Evolutionary conservation across 2,329 filamentous ascomycete genomes (phyloP).

Genomic region (Colletotrichum chlorophyti): DNA sequence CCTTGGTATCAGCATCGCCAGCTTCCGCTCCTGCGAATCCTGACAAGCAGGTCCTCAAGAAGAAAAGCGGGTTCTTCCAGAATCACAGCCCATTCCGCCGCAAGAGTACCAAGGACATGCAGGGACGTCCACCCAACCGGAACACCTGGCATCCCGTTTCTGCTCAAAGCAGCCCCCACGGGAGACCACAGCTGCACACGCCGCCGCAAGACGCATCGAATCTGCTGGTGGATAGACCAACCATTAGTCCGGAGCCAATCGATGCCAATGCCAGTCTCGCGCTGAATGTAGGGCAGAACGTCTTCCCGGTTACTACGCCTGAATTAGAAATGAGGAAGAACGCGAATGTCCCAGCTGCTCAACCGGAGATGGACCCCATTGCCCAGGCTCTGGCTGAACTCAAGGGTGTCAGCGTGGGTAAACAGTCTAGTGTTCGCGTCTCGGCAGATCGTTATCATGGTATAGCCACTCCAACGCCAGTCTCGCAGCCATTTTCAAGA

Average conservation of each 20-base stretch:
- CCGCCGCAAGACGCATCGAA: constrained; percentile 44
- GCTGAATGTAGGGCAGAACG: constrained; percentile 93
- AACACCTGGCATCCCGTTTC: constrained; percentile 65
- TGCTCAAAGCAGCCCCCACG: constrained; percentile 37
- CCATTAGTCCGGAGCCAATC: constrained; percentile 78
- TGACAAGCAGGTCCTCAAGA: constrained; percentile 72
- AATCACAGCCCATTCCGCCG: constrained; percentile 91
- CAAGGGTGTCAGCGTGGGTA: constrained; percentile 78
- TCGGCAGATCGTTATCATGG: constrained; percentile 97
- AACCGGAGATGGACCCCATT: constrained; percentile 83
- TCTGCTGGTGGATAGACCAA: constrained; percentile 49
- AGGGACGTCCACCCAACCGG: constrained; percentile 50
- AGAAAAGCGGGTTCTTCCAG: constrained; percentile 88
- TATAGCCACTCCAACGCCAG: constrained; percentile 81
- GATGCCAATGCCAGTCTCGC: constrained; percentile 93
- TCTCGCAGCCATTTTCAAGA: constrained; percentile 50
- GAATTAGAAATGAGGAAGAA: constrained; percentile 61
- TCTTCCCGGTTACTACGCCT: constrained; percentile 88
- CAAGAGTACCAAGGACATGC: constrained; percentile 82
- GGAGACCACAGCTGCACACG: constrained; percentile 48
- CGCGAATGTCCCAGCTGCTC: constrained; percentile 44
- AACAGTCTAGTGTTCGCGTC: constrained; percentile 81
- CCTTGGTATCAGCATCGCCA: too few relatives aligned
- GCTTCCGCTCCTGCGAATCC: too few relatives aligned
- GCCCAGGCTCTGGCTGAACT: constrained; percentile 91